Conservation (phyloP, 306 rosid species). For the Quercus variabilis region DNA sequence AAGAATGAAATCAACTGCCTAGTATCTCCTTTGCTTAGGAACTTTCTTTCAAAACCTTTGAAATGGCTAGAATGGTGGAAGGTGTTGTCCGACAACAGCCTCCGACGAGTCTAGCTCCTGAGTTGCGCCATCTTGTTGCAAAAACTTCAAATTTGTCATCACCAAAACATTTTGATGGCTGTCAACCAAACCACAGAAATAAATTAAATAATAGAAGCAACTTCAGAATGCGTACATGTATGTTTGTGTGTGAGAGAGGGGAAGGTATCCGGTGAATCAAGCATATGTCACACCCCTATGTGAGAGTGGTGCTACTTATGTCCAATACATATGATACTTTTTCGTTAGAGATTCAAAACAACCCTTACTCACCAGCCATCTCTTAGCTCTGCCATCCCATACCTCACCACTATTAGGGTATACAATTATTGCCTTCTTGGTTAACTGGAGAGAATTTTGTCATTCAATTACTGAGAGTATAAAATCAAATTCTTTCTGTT, state of each 20-base stretch:
- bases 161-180: slow-evolving; percentile 76
- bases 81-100: slow-evolving; percentile 95
- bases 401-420: slow-evolving; percentile 88
- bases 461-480: background rate
- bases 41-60: slow-evolving; percentile 45
- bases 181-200: slow-evolving; percentile 23
- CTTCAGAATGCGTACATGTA: background rate
- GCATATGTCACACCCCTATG: no score
- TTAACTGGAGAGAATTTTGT: slow-evolving; percentile 45
- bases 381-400: slow-evolving; percentile 86
- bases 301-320: no score
- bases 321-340: no score
- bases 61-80: slow-evolving; percentile 51
- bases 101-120: slow-evolving; percentile 78
- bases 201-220: slow-evolving; percentile 2
- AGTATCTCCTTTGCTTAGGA: background rate
- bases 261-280: no score
- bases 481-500: background rate
- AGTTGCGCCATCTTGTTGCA: slow-evolving; percentile 67
- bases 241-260: background rate
- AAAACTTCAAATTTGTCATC: slow-evolving; percentile 53
- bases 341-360: background rate
- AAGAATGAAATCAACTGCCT: background rate
- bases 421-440: slow-evolving; percentile 66
- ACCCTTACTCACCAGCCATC: slow-evolving; percentile 67